Percentiles rank a stretch among this genome's conserved stretches.
Conservation (phyloP, 2,329 filamentous ascomycete species). For the Periconia digitata region DNA sequence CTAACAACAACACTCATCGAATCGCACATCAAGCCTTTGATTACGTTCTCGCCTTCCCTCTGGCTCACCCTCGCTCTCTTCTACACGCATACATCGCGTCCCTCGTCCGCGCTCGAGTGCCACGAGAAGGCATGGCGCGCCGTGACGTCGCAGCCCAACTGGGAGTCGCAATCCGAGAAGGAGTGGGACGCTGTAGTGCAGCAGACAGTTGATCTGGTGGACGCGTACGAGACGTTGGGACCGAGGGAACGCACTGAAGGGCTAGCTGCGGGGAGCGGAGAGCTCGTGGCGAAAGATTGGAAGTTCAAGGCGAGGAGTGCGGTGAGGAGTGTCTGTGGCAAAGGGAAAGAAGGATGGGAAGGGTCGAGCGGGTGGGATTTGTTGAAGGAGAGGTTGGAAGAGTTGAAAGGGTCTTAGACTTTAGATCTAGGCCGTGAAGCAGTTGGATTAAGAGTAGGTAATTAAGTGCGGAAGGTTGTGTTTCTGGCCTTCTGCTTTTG, state of each 20-base stretch:
- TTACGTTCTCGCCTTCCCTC: slow-evolving; percentile 75
- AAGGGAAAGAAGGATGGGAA: slow-evolving; percentile 82
- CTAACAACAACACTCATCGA: slow-evolving; percentile 75
- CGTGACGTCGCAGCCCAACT: slow-evolving; percentile 58
- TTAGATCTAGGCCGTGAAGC: no score
- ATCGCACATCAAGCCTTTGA: slow-evolving; percentile 73
- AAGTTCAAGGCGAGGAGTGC: slow-evolving; percentile 85
- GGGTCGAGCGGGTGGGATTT: slow-evolving; percentile 68
- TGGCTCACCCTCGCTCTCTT: slow-evolving; percentile 76
- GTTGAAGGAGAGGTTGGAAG: slow-evolving; percentile 54
- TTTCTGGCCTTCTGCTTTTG: no score
- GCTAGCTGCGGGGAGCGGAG: slow-evolving; percentile 50
- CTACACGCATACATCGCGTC: slow-evolving; percentile 72
- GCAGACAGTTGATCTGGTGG: slow-evolving; percentile 78
- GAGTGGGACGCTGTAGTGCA: slow-evolving; percentile 74
- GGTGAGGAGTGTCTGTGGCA: slow-evolving; percentile 78
- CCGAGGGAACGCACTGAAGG: slow-evolving; percentile 55
- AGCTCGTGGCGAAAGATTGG: slow-evolving; percentile 77
- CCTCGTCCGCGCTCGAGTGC: slow-evolving; percentile 72
- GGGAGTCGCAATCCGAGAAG: slow-evolving; percentile 59
- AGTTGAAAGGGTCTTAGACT: slow-evolving; percentile 41
- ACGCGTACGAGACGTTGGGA: slow-evolving; percentile 76
- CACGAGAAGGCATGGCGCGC: slow-evolving; percentile 90
- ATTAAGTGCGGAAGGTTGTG: no score
- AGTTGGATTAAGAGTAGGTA: no score